Base-by-base conservation (phyloP, 495 filamentous ascomycete genomes). In the Aspergillus cristatus region DNA sequence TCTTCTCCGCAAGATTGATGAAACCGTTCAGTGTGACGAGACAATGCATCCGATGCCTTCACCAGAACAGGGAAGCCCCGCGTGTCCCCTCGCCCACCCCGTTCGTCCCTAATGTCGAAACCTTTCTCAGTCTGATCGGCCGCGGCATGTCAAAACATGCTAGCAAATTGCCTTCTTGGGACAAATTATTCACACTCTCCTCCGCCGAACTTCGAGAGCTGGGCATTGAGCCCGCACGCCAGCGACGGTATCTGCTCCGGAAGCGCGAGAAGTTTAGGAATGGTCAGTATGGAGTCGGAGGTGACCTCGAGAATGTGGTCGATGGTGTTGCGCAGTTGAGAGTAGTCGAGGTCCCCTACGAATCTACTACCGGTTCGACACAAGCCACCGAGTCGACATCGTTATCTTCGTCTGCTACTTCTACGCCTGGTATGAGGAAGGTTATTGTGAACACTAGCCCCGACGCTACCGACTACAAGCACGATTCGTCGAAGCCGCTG, bases 51-150 rank as follows among this genome's bases (percentile, higher is more conserved):
- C 60, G 63, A 39, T 48, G 46, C 10, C 39, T 68, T 15, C 59
- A 65, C 39, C 53, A 55, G 32, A 53, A 53, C 6, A 15, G 35
- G 0, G 13, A 40, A 7, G 7, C 35, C 8, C 46, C 48, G n/a
- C 37, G 54, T 2, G 65, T 90, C 33, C 90, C 90, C 2, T 38
- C 63, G 7, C 78, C 86, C 3, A 96, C 81, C 7, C 80, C 83
- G 8, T 86, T 90, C 51, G 78, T 96, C 34, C 91, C 91, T 8
- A 82, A 98, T 52, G 75, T 83, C 37, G 86, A 71, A 40, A 95
- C 88, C 34, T 97, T 98, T 66, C 84, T 98, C 41, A 83, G 74
- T 5, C 61, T 94, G 20, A 98, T 98, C 63, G 91, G 91, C 52
- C 91, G 91, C 41, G 76, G 78, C 46, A 75, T 94, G 47, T 74